phyloP scores from a whole-genome alignment of 2,329 filamentous ascomycete genomes.

The Sarocladiaceae sp. region DNA sequence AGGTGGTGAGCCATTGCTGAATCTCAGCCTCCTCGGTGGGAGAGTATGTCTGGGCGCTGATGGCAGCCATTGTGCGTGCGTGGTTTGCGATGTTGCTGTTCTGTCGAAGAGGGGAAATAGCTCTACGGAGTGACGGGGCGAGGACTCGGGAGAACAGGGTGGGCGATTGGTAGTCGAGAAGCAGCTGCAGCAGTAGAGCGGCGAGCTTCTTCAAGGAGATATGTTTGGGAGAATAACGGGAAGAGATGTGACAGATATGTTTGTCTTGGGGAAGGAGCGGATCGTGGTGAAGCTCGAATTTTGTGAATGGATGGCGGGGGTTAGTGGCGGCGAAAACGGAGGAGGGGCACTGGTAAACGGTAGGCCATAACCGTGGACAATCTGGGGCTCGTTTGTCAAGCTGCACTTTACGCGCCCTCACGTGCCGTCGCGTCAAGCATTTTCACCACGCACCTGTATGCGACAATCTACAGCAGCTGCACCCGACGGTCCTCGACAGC shows the following conservation, averaged over 20 bases:
- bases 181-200: conserved; percentile 20
- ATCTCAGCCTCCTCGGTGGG: conserved; percentile 81
- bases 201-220: conserved; percentile 5
- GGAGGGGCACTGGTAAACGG: not conserved
- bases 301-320: not conserved
- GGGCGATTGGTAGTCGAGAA: not conserved
- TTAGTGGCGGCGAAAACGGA: not conserved
- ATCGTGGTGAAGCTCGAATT: not conserved
- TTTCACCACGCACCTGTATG: too few species aligned
- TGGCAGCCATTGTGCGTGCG: conserved; percentile 54
- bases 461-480: too few species aligned
- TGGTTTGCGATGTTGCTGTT: not conserved
- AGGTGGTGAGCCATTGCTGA: conserved; percentile 80
- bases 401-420: conserved; percentile 2
- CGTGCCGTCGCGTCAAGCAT: conserved; percentile 4
- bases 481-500: not conserved
- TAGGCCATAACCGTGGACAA: not conserved
- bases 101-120: not conserved
- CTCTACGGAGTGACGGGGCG: not conserved
- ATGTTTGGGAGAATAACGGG: not conserved
- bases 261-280: too few species aligned
- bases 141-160: conserved; percentile 6
- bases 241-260: too few species aligned
- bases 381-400: not conserved
- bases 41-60: conserved; percentile 67